Base-by-base conservation (phyloP, 805 yeast genomes). In the Candida boleticola region DNA sequence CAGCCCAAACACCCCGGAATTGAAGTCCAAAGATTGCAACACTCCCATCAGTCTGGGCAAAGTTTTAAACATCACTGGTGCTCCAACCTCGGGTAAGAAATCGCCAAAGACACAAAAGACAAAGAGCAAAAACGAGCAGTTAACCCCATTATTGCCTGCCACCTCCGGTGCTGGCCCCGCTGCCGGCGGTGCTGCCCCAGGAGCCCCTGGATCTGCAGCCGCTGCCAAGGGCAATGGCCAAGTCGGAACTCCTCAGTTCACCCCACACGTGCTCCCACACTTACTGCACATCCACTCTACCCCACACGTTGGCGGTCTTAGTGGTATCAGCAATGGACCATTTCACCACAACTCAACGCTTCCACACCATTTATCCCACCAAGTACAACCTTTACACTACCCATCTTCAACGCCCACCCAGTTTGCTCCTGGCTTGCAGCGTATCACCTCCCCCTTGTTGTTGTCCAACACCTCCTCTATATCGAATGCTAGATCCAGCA, bases 351-450 rank as follows among this genome's bases (percentile, higher is more conserved):
- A 23, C 27, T 7, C 10, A 7, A 11, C 10, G 10, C 42, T 59
- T 21, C 55, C 56, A 21, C 54, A 52, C 43, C 59, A 50, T 30
- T 40, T 53, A 27, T 46, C 50, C 21, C 52, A 55, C 41, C 63
- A 60, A 25, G 77, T 75, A 16, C 82, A 78, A 55, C 81, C 82
- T 17, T 60, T 79, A 32, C 83, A 81, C 58, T 81, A 80, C 54
- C 88, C 88, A 5, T 68, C 79, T 3, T 79, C 85, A 0, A 80
- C 85, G 1, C 88, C 88, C 13, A 76, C 85, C 1, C 85, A 80
- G 52, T 82, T 79, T 68, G 85, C 84, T 23, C 79, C 84, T 0
- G 82, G 82, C 33, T 60, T 82, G 39, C 76, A 77, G 46, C 60
- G 81, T 27, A 81, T 82, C 43, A 82, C 87, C 0, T 80, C 85